Percentiles rank a stretch among this genome's conserved stretches.
phyloP scores from a whole-genome alignment of 495 filamentous ascomycete species.

The Xylaria cubensis region DNA sequence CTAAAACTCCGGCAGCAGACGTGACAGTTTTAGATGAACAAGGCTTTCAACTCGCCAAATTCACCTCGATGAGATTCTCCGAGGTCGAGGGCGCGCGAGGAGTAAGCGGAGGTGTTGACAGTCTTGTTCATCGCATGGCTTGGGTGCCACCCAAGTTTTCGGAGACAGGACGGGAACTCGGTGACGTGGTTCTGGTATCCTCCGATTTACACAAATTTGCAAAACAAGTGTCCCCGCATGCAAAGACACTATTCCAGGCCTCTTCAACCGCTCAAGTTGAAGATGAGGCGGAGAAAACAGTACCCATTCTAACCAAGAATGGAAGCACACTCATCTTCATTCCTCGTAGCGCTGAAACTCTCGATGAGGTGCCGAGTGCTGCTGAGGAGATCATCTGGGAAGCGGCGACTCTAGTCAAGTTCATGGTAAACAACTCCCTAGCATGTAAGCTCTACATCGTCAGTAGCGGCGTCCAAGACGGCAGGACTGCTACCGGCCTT shows the following conservation, averaged over 20 bases:
- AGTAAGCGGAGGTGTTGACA: conserved; percentile 36
- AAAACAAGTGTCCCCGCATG: neutral
- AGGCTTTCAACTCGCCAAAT: conserved; percentile 36
- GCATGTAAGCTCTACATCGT: conserved; percentile 31
- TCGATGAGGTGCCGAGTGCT: conserved; percentile 11
- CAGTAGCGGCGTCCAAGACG: conserved; percentile 8
- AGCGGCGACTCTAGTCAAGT: conserved; percentile 39
- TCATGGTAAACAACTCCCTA: conserved; percentile 31
- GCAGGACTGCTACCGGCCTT: conserved; percentile 28
- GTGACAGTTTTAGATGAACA: conserved; percentile 33
- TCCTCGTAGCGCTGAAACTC: conserved; percentile 31
- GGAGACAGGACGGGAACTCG: conserved; percentile 37
- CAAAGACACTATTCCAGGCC: neutral
- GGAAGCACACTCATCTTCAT: conserved; percentile 18
- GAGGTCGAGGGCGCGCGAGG: conserved; percentile 46
- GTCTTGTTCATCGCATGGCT: conserved; percentile 47
- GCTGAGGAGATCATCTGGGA: conserved; percentile 29
- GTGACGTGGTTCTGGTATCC: conserved; percentile 37
- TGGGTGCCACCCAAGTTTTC: conserved; percentile 41
- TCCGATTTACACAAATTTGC: neutral
- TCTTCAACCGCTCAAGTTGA: neutral
- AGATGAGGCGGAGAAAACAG: neutral
- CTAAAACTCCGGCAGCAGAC: conserved; percentile 21
- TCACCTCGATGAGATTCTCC: conserved; percentile 46
- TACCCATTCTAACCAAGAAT: neutral